phyloP scores from a whole-genome alignment of 257 asterid species.

The Ilex aquifolium region DNA sequence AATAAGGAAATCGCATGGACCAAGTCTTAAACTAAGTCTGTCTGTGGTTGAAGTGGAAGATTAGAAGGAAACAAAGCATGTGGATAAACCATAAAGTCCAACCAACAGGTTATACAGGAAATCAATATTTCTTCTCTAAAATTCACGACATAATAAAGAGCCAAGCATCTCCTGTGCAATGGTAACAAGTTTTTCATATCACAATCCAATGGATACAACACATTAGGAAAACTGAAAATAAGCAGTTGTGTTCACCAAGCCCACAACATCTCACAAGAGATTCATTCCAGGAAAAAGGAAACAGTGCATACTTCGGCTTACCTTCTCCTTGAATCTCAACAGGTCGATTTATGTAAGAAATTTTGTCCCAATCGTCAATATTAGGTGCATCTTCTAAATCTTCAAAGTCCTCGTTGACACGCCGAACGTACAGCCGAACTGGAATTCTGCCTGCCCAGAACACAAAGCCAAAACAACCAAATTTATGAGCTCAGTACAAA shows the following conservation, averaged over 20 bases:
- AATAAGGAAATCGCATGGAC: too few relatives aligned
- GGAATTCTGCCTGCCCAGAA: conserved; percentile 75
- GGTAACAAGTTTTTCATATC: background rate
- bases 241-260: too few relatives aligned
- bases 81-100: too few relatives aligned
- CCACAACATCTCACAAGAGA: background rate
- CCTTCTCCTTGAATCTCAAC: conserved; percentile 72
- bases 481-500: background rate
- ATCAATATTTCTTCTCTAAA: background rate
- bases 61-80: too few relatives aligned
- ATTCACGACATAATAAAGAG: background rate
- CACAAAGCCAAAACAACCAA: conserved; percentile 14
- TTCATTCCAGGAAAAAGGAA: background rate
- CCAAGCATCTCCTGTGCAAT: background rate
- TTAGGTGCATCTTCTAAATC: conserved; percentile 55
- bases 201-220: background rate
- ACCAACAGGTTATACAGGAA: background rate
- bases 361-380: conserved; percentile 77
- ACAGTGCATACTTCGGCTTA: conserved; percentile 18
- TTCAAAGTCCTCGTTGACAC: conserved; percentile 46
- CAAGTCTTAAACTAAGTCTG: too few relatives aligned
- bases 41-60: too few relatives aligned
- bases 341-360: conserved; percentile 78
- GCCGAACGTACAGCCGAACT: conserved; percentile 74
- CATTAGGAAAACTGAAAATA: background rate